These are phyloP conservation scores for Grigorovia jiainica DNA, from an alignment of 805 yeast genomes.

Conservation along the genomic window DNA sequence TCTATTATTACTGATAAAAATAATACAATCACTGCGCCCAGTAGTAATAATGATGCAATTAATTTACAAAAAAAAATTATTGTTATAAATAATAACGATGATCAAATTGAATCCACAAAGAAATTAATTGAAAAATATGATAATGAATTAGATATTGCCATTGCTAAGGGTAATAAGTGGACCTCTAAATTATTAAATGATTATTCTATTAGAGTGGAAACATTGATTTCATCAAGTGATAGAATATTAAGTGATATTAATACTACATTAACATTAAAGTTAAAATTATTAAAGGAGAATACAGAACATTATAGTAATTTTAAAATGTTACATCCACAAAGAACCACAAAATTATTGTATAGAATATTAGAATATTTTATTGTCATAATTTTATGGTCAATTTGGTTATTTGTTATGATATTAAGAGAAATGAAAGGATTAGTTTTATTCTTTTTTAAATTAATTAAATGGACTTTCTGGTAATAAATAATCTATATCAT, in stretches of 20 bases:
- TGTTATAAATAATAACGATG: slow-evolving; percentile 5
- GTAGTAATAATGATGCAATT: too few species aligned
- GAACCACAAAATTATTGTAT: slow-evolving; percentile 16
- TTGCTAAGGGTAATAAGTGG: slow-evolving; percentile 25
- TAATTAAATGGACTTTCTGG: slow-evolving; percentile 22
- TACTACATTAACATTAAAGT: slow-evolving; percentile 56
- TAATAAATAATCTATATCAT: too few species aligned
- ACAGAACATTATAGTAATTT: slow-evolving; percentile 23
- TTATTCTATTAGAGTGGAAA: slow-evolving; percentile 49
- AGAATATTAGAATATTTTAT: slow-evolving; percentile 22
- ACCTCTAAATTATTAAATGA: slow-evolving; percentile 25
- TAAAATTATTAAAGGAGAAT: slow-evolving; percentile 31
- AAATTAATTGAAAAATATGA: slow-evolving; percentile 16
- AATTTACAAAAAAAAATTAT: background rate
- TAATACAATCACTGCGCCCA: too few species aligned
- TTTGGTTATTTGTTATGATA: slow-evolving; percentile 24
- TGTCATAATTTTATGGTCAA: slow-evolving; percentile 19
- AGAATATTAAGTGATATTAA: slow-evolving; percentile 65
- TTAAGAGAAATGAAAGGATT: slow-evolving; percentile 12
- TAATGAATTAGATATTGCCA: slow-evolving; percentile 18
- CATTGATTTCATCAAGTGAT: slow-evolving; percentile 52
- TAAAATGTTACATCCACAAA: slow-evolving; percentile 18
- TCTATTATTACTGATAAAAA: background rate
- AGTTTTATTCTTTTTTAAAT: slow-evolving; percentile 10
- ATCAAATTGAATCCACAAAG: slow-evolving; percentile 12